Base-by-base conservation (phyloP, 2,329 filamentous ascomycete species). In the Penicillium fuscoglaucum region DNA sequence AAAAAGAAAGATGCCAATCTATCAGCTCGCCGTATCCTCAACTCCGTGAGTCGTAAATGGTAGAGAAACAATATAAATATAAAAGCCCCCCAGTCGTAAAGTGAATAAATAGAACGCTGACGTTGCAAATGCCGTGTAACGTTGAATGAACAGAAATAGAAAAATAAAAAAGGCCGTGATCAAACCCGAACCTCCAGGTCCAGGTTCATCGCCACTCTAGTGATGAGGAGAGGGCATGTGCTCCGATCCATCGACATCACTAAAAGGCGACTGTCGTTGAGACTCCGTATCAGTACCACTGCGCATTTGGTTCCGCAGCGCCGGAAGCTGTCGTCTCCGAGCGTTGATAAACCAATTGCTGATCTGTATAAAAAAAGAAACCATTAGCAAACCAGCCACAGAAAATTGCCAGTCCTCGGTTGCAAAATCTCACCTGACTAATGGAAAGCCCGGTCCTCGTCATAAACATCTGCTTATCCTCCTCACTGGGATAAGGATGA, bases 401-500 rank as follows among this genome's bases (percentile, higher is more conserved):
- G 19, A 45, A 15, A 35, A 35, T 26, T n/a, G 9, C 4, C 46
- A 19, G 17, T 46, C 43, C 15, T 8, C 15, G 6, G 15, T 47
- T 21, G 17, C 4, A 8, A 39, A 28, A 41, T 10, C 73, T 63
- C 69, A 80, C 78, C 75, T 81, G 79, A 58, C 89, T 93, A 79
- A 96, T 88, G 55, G 90, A 88, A 29, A 96, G 79, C 0, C 87
- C 87, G 0, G 91, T 96, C 69, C 86, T 81, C 47, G 83, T 83
- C 82, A 92, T 91, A 48, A 96, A 81, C 59, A 90, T 85, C 70
- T 93, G 86, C 75, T 96, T 96, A 77, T 96, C 89, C 62, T 96
- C 90, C 73, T 96, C 90, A 5, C 87, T 92, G 1, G 91, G 91
- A 71, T 96, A 96, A 0, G 91, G 91, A 69, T 95, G 91, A 60